These are phyloP conservation scores for Candida sp. DNA, from an alignment of 1,139 yeast genomes.

Conservation along the genomic window DNA sequence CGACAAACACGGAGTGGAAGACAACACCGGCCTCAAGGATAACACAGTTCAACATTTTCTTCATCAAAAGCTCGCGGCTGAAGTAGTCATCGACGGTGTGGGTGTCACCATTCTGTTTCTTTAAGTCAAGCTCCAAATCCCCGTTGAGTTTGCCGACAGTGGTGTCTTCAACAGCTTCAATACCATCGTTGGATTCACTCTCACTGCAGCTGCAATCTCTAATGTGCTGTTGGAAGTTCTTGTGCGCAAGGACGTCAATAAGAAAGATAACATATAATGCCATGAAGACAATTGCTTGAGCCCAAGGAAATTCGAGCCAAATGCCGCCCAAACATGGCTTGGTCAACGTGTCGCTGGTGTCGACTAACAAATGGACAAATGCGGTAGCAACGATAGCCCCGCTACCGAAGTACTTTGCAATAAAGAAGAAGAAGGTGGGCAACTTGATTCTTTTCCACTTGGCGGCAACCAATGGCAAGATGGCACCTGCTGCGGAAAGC, in stretches of 20 bases:
- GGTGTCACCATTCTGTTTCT: neutral
- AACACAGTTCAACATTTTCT: constrained; percentile 26
- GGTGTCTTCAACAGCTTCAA: neutral
- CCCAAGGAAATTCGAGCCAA: constrained; percentile 35
- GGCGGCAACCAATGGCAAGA: constrained; percentile 31
- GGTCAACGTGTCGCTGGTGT: constrained; percentile 25
- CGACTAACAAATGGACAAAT: constrained; percentile 37
- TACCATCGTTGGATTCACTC: neutral
- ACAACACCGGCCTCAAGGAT: constrained; percentile 44
- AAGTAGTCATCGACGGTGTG: neutral
- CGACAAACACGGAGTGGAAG: constrained; percentile 45
- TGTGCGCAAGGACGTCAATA: constrained; percentile 31
- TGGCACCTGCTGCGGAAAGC: constrained; percentile 34
- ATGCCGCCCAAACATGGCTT: constrained; percentile 34
- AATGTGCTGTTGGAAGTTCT: constrained; percentile 17
- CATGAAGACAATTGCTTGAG: constrained; percentile 37
- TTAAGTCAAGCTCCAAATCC: neutral
- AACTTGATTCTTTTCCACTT: constrained; percentile 22
- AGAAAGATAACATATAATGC: constrained; percentile 35
- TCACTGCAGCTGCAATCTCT: neutral
- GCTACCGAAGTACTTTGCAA: constrained; percentile 32
- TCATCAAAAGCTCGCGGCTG: constrained; percentile 9
- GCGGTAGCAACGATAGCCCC: constrained; percentile 43
- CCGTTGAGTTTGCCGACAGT: neutral
- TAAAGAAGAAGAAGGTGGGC: constrained; percentile 31